A percentile compares a stretch with the other conserved stretches of the same genome.
Evolutionary conservation across 306 rosid genomes (phyloP).

Genomic region (Pyrus bretschneideri): DNA sequence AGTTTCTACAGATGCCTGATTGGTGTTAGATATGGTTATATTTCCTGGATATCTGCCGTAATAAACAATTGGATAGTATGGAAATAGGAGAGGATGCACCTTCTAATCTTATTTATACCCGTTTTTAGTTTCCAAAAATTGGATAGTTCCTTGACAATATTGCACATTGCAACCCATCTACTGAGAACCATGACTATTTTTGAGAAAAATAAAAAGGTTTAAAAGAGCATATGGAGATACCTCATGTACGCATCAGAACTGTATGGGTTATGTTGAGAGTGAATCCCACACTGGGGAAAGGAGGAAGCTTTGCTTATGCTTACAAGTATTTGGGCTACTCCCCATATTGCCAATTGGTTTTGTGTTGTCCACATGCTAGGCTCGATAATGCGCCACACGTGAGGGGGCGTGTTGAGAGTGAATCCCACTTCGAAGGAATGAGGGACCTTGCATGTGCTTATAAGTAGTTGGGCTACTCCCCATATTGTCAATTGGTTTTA

Average conservation of each 20-base stretch:
- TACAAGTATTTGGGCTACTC: too few relatives aligned
- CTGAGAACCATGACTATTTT: not conserved
- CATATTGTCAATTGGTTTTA: too few relatives aligned
- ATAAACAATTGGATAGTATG: not conserved
- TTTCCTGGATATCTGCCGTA: not conserved
- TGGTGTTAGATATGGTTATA: constrained; percentile 12
- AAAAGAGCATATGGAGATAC: not conserved
- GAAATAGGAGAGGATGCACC: not conserved
- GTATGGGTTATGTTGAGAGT: too few relatives aligned
- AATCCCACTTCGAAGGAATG: too few relatives aligned
- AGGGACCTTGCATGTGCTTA: too few relatives aligned
- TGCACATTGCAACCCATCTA: not conserved
- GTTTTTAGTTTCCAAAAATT: not conserved
- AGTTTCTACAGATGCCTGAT: constrained; percentile 1
- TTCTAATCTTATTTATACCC: not conserved
- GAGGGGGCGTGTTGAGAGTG: too few relatives aligned
- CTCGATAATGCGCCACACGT: too few relatives aligned
- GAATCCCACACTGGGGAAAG: too few relatives aligned
- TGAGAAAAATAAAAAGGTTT: not conserved
- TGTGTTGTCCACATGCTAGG: too few relatives aligned
- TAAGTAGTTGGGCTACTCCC: not conserved
- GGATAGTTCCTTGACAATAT: not conserved
- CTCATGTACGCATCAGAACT: not conserved
- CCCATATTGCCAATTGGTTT: too few relatives aligned
- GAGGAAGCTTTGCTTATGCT: too few relatives aligned